Conservation (phyloP, 225 moss, liverwort and hornwort genomes). For the Sphagnum contortum region DNA sequence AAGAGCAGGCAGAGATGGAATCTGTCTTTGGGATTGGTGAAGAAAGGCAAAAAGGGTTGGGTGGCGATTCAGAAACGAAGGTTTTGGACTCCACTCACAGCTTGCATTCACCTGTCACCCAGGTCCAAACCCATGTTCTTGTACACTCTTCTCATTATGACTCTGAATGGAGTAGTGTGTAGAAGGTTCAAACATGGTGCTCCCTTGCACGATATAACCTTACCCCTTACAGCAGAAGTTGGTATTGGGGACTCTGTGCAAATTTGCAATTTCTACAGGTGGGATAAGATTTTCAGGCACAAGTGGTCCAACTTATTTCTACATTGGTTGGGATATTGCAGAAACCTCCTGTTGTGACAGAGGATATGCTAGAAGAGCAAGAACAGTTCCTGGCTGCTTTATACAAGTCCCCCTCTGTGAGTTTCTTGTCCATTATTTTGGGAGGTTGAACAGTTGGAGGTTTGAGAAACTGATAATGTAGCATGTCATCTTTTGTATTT, state of each 20-base stretch:
- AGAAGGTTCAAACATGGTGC: too few species aligned
- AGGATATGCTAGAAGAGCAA: constrained; percentile 91
- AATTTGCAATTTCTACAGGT: neutral
- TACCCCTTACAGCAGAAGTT: too few species aligned
- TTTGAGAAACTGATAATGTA: neutral
- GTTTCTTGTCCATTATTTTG: neutral
- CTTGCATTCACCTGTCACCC: constrained; percentile 37
- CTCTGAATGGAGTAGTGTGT: too few species aligned
- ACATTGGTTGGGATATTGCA: constrained; percentile 10
- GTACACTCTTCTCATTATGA: neutral
- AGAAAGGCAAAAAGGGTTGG: constrained; percentile 42
- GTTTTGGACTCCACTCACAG: constrained; percentile 38
- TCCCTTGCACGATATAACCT: too few species aligned
- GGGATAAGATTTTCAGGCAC: neutral
- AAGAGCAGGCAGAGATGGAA: constrained; percentile 55
- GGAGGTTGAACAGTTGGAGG: neutral
- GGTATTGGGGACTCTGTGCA: too few species aligned
- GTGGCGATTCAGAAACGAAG: constrained; percentile 35
- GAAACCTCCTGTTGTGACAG: constrained; percentile 78
- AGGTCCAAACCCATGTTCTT: constrained; percentile 26
- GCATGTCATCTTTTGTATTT: too few species aligned
- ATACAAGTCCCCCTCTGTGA: constrained; percentile 45
- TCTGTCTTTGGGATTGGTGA: constrained; percentile 41
- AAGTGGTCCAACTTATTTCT: neutral
- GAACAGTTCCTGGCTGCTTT: constrained; percentile 74